Conservation (phyloP, 1,139 yeast species). For the Blastobotrys malaysiensis region DNA sequence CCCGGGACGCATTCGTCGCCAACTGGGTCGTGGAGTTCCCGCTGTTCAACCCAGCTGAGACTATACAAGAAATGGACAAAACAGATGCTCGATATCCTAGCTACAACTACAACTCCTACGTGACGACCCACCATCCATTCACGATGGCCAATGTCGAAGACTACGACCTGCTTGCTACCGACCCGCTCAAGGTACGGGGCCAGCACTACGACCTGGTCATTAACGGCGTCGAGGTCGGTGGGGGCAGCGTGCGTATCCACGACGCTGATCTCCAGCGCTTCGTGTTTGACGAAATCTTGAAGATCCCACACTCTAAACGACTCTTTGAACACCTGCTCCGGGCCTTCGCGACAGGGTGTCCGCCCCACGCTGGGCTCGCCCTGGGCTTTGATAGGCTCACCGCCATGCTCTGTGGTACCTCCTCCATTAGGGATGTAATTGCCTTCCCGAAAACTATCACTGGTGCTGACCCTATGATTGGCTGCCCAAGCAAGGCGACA, state of each 20-base stretch:
- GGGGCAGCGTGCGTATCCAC: slow-evolving; percentile 94
- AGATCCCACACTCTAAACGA: slow-evolving; percentile 43
- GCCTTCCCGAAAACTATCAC: slow-evolving; percentile 93
- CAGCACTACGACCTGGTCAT: slow-evolving; percentile 92
- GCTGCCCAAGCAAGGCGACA: slow-evolving; percentile 68
- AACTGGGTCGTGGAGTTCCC: slow-evolving; percentile 92
- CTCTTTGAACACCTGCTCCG: slow-evolving; percentile 83
- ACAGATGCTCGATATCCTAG: slow-evolving; percentile 48
- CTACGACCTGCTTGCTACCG: slow-evolving; percentile 46
- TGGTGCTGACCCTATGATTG: slow-evolving; percentile 84
- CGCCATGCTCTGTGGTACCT: slow-evolving; percentile 75
- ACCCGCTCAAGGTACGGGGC: slow-evolving; percentile 70
- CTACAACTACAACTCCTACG: slow-evolving; percentile 46
- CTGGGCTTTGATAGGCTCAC: slow-evolving; percentile 90
- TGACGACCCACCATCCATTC: slow-evolving; percentile 93
- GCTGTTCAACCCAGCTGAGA: slow-evolving; percentile 61
- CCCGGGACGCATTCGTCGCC: slow-evolving; percentile 48
- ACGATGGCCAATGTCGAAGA: slow-evolving; percentile 82
- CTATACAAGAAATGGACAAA: slow-evolving; percentile 1
- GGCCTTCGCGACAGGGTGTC: slow-evolving; percentile 88
- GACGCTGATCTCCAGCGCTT: slow-evolving; percentile 71
- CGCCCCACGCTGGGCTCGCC: slow-evolving; percentile 98
- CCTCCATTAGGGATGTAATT: slow-evolving; percentile 83
- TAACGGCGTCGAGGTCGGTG: slow-evolving; percentile 95
- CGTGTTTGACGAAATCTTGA: slow-evolving; percentile 38